Evolutionary conservation across 768 basidiomycete genomes (phyloP).

Genomic region (Chalciporus piperatus): DNA sequence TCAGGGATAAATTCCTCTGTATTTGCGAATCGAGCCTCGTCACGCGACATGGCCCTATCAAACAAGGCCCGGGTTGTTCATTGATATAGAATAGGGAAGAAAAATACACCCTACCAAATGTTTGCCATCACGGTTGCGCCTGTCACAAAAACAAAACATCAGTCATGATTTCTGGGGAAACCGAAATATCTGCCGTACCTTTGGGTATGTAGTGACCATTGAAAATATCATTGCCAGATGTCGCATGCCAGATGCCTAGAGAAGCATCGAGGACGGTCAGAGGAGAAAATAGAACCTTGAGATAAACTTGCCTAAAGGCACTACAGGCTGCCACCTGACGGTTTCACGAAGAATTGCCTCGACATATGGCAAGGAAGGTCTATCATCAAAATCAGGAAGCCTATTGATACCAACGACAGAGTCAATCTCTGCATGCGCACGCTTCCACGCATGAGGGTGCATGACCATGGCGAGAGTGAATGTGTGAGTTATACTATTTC

Average conservation of each 20-base stretch:
- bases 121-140: slow-evolving; percentile 13
- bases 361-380: slow-evolving; percentile 4
- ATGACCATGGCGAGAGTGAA: slow-evolving; percentile 9
- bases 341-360: slow-evolving; percentile 9
- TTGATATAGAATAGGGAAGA: background rate
- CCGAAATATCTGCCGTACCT: slow-evolving; percentile 17
- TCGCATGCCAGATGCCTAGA: slow-evolving; percentile 21
- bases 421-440: slow-evolving; percentile 5
- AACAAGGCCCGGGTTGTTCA: no score
- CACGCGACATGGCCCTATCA: slow-evolving; percentile 11
- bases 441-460: slow-evolving; percentile 3
- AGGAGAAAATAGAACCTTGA: no score
- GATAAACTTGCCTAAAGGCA: background rate
- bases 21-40: slow-evolving; percentile 9
- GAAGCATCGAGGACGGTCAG: background rate
- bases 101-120: slow-evolving; percentile 3
- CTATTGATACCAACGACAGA: background rate
- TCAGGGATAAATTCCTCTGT: slow-evolving; percentile 6
- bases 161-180: background rate
- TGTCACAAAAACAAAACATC: background rate
- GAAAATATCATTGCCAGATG: slow-evolving; percentile 20
- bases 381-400: slow-evolving; percentile 3
- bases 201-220: slow-evolving; percentile 29
- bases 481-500: background rate
- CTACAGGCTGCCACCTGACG: background rate